phyloP scores from a whole-genome alignment of 2,329 filamentous ascomycete species.

The Curvularia spicifera region DNA sequence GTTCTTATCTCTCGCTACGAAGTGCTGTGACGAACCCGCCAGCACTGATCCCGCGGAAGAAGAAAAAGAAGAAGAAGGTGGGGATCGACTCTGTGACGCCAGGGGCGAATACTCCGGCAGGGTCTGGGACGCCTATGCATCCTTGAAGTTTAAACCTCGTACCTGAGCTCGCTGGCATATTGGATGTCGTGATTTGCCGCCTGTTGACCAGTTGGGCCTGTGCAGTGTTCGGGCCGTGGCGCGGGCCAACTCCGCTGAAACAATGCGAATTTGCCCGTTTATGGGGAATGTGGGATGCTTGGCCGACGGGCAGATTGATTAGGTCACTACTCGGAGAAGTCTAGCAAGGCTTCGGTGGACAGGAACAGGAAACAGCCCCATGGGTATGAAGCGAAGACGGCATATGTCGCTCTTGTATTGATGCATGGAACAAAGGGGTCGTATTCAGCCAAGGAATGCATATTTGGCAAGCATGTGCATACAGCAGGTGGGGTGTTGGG shows the following conservation, averaged over 20 bases:
- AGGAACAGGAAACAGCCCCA: neutral
- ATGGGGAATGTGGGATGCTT: constrained; percentile 10
- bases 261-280: constrained; percentile 3
- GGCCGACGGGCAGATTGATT: neutral
- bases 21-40: constrained; percentile 43
- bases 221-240: constrained; percentile 10
- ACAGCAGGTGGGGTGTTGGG: neutral
- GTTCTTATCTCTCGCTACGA: constrained; percentile 48
- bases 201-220: constrained; percentile 4
- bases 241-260: constrained; percentile 9
- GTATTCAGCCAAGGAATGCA: neutral
- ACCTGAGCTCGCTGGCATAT: constrained; percentile 1
- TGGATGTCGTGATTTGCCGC: constrained; percentile 6
- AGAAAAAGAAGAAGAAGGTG: constrained; percentile 50
- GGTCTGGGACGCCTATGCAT: constrained; percentile 45
- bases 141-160: constrained; percentile 22
- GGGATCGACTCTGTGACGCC: constrained; percentile 46
- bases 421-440: neutral
- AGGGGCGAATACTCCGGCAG: constrained; percentile 41
- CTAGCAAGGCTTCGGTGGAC: neutral
- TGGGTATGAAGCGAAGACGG: neutral
- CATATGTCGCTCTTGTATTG: neutral
- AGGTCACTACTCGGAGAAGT: constrained; percentile 6
- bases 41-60: constrained; percentile 47
- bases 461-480: constrained; percentile 3